phyloP scores from a whole-genome alignment of 441 rosid genomes.

The Gossypium trilobum region DNA sequence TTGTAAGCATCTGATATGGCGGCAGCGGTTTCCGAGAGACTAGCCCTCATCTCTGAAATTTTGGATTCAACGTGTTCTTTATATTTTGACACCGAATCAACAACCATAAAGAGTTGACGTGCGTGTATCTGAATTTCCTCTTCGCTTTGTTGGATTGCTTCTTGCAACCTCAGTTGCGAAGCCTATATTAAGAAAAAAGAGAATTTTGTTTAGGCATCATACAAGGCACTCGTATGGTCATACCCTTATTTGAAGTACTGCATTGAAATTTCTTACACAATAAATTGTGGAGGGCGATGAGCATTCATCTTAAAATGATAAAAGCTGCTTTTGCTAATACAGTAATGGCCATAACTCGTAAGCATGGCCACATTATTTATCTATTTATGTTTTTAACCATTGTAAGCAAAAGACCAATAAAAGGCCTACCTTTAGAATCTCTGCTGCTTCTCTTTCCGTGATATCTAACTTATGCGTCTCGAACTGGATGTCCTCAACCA shows the following conservation, averaged over 20 bases:
- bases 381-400: neutral
- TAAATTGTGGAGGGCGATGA: neutral
- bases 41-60: slow-evolving; percentile 40
- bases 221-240: no score
- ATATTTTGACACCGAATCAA: slow-evolving; percentile 61
- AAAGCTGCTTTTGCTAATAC: neutral
- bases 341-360: neutral
- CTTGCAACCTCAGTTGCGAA: slow-evolving; percentile 44
- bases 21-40: slow-evolving; percentile 41
- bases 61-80: slow-evolving; percentile 54
- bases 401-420: neutral
- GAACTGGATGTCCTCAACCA: slow-evolving; percentile 37
- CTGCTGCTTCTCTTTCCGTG: slow-evolving; percentile 69
- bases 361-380: neutral
- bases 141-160: slow-evolving; percentile 41
- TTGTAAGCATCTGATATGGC: slow-evolving; percentile 42
- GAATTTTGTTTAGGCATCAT: neutral
- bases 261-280: neutral
- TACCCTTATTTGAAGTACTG: neutral
- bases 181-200: slow-evolving; percentile 21
- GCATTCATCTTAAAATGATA: neutral
- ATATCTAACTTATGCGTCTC: slow-evolving; percentile 45
- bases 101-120: slow-evolving; percentile 41
- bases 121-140: slow-evolving; percentile 51
- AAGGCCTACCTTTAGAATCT: slow-evolving; percentile 42